phyloP scores from a whole-genome alignment of 306 rosid species.

The Herpetospermum pedunculosum region DNA sequence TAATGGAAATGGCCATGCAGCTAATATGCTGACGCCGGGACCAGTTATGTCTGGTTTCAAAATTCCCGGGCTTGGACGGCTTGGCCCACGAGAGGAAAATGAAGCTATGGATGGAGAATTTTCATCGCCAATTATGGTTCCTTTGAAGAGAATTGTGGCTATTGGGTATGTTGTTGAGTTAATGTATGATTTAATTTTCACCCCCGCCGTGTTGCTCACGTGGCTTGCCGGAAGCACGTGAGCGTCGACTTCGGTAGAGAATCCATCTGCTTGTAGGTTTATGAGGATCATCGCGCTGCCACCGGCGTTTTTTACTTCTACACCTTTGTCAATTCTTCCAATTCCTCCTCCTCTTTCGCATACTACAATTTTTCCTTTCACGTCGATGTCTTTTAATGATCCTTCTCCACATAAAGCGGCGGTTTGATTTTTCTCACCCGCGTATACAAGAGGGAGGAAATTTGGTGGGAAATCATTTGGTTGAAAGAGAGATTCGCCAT shows the following conservation, averaged over 20 bases:
- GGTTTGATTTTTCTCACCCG: constrained; percentile 4
- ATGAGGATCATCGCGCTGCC: constrained; percentile 13
- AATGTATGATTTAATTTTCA: constrained; percentile 7
- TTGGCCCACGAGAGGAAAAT: constrained; percentile 14
- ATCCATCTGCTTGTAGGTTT: constrained; percentile 3
- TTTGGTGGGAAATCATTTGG: constrained; percentile 7
- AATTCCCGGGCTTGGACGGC: constrained; percentile 5
- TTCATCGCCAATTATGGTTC: not conserved
- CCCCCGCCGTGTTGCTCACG: not conserved
- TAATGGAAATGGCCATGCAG: constrained; percentile 16
- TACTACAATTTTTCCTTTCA: not conserved
- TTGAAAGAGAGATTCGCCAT: constrained; percentile 12
- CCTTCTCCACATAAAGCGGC: constrained; percentile 5
- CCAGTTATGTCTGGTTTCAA: constrained; percentile 13
- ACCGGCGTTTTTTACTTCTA: constrained; percentile 5
- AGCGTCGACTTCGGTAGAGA: constrained; percentile 2
- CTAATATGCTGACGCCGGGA: constrained; percentile 13
- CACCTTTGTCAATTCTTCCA: constrained; percentile 8
- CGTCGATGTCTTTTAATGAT: not conserved
- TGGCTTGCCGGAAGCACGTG: constrained; percentile 16
- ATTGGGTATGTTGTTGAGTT: constrained; percentile 6
- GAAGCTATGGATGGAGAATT: constrained; percentile 8
- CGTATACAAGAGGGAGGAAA: constrained; percentile 6
- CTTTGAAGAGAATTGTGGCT: constrained; percentile 6
- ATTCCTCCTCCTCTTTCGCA: constrained; percentile 17